Conservation (phyloP, 768 basidiomycete genomes). For the Agaricus bisporus region DNA sequence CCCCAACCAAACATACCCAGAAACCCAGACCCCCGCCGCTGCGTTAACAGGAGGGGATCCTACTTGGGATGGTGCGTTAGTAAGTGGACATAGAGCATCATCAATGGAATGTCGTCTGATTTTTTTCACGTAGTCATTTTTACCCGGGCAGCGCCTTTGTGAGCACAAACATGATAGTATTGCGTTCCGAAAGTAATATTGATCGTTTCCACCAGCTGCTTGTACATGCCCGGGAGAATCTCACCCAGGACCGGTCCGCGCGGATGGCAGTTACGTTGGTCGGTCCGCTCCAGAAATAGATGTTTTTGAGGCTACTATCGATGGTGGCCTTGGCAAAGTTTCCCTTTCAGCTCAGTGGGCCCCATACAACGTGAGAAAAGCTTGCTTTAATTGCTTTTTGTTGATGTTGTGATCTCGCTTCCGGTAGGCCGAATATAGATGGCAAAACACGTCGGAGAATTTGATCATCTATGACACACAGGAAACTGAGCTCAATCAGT, state of each 20-base stretch:
- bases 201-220: slow-evolving; percentile 18
- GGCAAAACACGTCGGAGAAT: slow-evolving; percentile 45
- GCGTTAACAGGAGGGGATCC: slow-evolving; percentile 40
- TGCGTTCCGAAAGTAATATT: not conserved
- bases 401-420: slow-evolving; percentile 17
- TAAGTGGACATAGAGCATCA: slow-evolving; percentile 12
- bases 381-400: slow-evolving; percentile 29
- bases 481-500: slow-evolving; percentile 44
- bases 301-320: slow-evolving; percentile 51
- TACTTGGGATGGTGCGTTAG: slow-evolving; percentile 32
- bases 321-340: slow-evolving; percentile 28
- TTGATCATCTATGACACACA: slow-evolving; percentile 40
- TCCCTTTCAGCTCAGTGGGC: slow-evolving; percentile 45
- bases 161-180: slow-evolving; percentile 2
- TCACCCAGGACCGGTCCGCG: slow-evolving; percentile 33
- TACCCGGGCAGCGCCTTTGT: slow-evolving; percentile 56
- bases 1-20: slow-evolving; percentile 71
- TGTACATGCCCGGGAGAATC: slow-evolving; percentile 39
- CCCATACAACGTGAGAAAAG: slow-evolving; percentile 55
- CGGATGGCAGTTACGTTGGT: slow-evolving; percentile 55
- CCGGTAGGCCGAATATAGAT: slow-evolving; percentile 47
- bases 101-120: not conserved
- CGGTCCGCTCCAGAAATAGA: slow-evolving; percentile 68
- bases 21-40: slow-evolving; percentile 40
- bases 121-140: slow-evolving; percentile 43